Conservation (phyloP, 768 basidiomycete genomes). For the Collybiopsis confluens region DNA sequence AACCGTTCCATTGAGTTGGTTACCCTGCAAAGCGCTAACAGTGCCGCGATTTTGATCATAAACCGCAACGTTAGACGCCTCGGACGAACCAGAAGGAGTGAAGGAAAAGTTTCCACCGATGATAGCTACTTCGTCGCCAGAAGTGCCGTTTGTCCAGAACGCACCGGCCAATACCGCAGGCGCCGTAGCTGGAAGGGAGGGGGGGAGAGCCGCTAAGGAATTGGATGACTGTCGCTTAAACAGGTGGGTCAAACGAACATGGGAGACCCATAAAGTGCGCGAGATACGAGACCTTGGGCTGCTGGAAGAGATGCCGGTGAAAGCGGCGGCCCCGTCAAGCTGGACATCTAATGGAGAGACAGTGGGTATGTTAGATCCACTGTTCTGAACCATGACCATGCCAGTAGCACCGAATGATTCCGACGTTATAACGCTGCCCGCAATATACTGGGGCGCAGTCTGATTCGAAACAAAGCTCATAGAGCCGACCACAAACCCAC, state of each 20-base stretch:
- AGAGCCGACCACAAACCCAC: slow-evolving; percentile 69
- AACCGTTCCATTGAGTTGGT: slow-evolving; percentile 72
- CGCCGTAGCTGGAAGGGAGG: slow-evolving; percentile 51
- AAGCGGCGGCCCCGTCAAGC: slow-evolving; percentile 38
- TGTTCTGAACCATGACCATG: slow-evolving; percentile 73
- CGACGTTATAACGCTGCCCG: slow-evolving; percentile 58
- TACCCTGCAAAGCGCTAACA: slow-evolving; percentile 53
- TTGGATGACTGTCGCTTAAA: slow-evolving; percentile 49
- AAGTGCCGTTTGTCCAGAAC: slow-evolving; percentile 84
- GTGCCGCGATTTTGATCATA: slow-evolving; percentile 56
- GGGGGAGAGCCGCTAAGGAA: slow-evolving; percentile 49
- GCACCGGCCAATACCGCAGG: slow-evolving; percentile 82
- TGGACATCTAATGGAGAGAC: slow-evolving; percentile 61
- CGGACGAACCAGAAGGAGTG: slow-evolving; percentile 28
- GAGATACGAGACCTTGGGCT: slow-evolving; percentile 33
- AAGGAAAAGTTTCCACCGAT: slow-evolving; percentile 91
- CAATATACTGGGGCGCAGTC: slow-evolving; percentile 60
- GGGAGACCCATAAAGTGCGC: slow-evolving; percentile 43
- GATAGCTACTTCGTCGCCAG: slow-evolving; percentile 60
- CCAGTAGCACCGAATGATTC: slow-evolving; percentile 72
- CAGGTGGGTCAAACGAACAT: slow-evolving; percentile 37
- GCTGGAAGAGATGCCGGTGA: slow-evolving; percentile 25
- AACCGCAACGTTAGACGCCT: slow-evolving; percentile 57
- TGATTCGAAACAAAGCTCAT: slow-evolving; percentile 69
- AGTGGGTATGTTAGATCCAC: slow-evolving; percentile 45